A percentile compares a stretch with the other conserved stretches of the same genome.
These are phyloP conservation scores for Blastomyces emzantsi DNA, from an alignment of 2,329 filamentous ascomycete genomes.

Conservation along the genomic window DNA sequence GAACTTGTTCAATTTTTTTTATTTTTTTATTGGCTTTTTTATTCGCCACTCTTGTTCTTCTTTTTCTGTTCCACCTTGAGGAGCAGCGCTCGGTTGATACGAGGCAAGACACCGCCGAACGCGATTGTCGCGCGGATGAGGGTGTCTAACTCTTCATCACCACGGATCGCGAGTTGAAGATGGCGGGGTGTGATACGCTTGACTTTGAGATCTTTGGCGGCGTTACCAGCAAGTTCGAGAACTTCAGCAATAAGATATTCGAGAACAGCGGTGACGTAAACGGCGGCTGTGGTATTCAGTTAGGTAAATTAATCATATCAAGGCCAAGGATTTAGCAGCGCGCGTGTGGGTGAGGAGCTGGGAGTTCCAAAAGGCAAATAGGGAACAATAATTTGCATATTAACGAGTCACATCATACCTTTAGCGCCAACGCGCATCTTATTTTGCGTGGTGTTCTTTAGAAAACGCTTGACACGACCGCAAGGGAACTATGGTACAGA, in stretches of 20 bases:
- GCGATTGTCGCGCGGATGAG: slow-evolving; percentile 96
- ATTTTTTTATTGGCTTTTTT: slow-evolving; percentile 11
- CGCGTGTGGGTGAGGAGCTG: background rate
- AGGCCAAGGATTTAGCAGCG: background rate
- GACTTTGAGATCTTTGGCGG: slow-evolving; percentile 98
- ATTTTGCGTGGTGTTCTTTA: slow-evolving; percentile 98
- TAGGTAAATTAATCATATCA: background rate
- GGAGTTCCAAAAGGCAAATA: background rate
- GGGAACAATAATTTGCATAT: background rate
- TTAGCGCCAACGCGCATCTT: slow-evolving; percentile 99
- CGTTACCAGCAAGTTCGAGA: slow-evolving; percentile 94
- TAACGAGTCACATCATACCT: slow-evolving; percentile 32
- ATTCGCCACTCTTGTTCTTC: slow-evolving; percentile 54
- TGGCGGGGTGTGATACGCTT: slow-evolving; percentile 99
- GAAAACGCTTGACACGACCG: slow-evolving; percentile 99
- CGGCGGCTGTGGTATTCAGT: slow-evolving; percentile 53
- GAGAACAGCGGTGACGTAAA: slow-evolving; percentile 95
- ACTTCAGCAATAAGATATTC: slow-evolving; percentile 98
- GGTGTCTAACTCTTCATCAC: slow-evolving; percentile 96
- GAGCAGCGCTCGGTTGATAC: slow-evolving; percentile 95
- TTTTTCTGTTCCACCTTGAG: slow-evolving; percentile 98
- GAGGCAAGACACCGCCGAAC: slow-evolving; percentile 94
- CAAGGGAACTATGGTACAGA: slow-evolving; percentile 70
- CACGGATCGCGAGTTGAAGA: slow-evolving; percentile 93
- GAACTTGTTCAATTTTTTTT: slow-evolving; percentile 18